Conservation (phyloP, 768 basidiomycete genomes). For the Boletus pseudo-olivaceus region DNA sequence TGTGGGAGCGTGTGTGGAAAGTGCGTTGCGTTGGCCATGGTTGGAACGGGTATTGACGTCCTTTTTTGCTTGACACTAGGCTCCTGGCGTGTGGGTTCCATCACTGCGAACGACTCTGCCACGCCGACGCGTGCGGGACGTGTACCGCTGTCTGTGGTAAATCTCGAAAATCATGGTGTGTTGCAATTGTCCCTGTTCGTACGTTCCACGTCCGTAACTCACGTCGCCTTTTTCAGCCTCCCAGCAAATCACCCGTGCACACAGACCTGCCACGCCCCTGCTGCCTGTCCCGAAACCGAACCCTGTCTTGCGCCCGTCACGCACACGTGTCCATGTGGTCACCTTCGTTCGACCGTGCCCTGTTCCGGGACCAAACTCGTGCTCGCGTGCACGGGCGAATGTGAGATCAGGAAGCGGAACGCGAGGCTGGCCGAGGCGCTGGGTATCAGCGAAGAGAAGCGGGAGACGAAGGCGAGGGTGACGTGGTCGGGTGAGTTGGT, state of each 20-base stretch:
- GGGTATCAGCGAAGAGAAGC: conserved; percentile 64
- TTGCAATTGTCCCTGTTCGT: background rate
- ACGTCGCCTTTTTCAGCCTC: conserved; percentile 38
- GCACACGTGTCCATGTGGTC: conserved; percentile 79
- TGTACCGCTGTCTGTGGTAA: conserved; percentile 84
- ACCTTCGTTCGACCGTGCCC: conserved; percentile 65
- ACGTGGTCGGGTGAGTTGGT: conserved; percentile 64
- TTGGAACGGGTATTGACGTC: background rate
- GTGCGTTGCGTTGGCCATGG: conserved; percentile 35
- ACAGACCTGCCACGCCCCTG: conserved; percentile 82
- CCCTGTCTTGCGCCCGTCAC: conserved; percentile 69
- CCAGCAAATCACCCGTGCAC: conserved; percentile 75
- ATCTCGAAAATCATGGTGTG: conserved; percentile 77
- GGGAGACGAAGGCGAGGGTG: conserved; percentile 37
- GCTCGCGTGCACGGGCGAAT: conserved; percentile 81
- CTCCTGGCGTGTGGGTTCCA: conserved; percentile 86
- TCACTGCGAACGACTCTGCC: conserved; percentile 79
- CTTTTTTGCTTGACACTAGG: conserved; percentile 28
- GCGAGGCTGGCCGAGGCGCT: conserved; percentile 86
- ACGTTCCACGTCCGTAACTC: background rate
- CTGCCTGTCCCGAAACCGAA: conserved; percentile 74
- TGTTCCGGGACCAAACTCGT: conserved; percentile 54
- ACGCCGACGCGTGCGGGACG: conserved; percentile 73
- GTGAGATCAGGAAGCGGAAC: conserved; percentile 81
- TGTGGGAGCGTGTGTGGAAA: conserved; percentile 84